Conservation (phyloP, 2,329 filamentous ascomycete species). For the Arthrobotrys conoides region DNA sequence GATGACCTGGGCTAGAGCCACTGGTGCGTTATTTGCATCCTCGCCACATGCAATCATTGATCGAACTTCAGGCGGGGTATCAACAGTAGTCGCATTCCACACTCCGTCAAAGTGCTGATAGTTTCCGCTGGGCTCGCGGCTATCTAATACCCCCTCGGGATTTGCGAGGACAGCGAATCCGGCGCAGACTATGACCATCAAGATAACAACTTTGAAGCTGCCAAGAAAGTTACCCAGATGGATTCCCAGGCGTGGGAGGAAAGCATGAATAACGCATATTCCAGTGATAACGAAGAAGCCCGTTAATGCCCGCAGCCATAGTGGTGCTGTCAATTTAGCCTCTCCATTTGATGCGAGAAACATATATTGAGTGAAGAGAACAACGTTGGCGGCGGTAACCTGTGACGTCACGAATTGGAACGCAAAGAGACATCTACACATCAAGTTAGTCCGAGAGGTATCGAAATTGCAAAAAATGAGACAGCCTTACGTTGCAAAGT, state of each 20-base stretch:
- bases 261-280: slow-evolving; percentile 66
- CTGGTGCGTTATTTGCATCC: slow-evolving; percentile 53
- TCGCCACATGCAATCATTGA: slow-evolving; percentile 48
- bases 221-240: slow-evolving; percentile 66
- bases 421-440: slow-evolving; percentile 49
- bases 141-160: slow-evolving; percentile 37
- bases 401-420: slow-evolving; percentile 58
- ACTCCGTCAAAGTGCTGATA: slow-evolving; percentile 49
- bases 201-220: slow-evolving; percentile 66
- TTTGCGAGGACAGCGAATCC: slow-evolving; percentile 65
- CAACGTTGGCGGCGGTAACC: slow-evolving; percentile 55
- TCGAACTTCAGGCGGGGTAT: slow-evolving; percentile 40
- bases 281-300: slow-evolving; percentile 58
- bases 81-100: slow-evolving; percentile 57
- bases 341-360: slow-evolving; percentile 48
- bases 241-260: slow-evolving; percentile 65
- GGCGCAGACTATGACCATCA: slow-evolving; percentile 65
- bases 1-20: slow-evolving; percentile 71
- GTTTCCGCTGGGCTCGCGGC: slow-evolving; percentile 44
- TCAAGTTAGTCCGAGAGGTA: slow-evolving; percentile 1
- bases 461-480: neutral
- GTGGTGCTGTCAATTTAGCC: slow-evolving; percentile 21
- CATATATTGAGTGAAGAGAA: slow-evolving; percentile 57
- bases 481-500: slow-evolving; percentile 70
- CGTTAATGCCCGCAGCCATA: slow-evolving; percentile 51